Evolutionary conservation across 2,329 filamentous ascomycete species (phyloP), one percentile per base, ranked within the genome.

Genomic region (Neurospora sp.): DNA sequence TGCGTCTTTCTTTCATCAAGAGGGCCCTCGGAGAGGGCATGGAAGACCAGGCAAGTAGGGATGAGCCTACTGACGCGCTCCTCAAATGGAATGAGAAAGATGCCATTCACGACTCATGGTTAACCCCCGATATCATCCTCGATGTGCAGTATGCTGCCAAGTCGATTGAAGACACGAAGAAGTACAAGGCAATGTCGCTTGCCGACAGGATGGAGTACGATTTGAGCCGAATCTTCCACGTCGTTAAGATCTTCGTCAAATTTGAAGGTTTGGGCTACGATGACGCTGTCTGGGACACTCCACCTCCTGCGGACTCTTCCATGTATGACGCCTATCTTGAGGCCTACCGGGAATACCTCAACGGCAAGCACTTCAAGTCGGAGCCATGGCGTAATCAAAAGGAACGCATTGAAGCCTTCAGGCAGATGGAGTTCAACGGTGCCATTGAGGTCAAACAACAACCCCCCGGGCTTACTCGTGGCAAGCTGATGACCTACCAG

Each of bases 241-340:
- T 99, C 28, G 85, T 88, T 67, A 86, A 89, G 74, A 90, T 93
- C 0, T 86, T 90, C 67, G 91, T 97, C 81, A 99, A 99, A 78
- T 98, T 94, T 79, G 93, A 96, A 79, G 96, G 96, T 12, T 86
- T 99, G 8, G 86, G 89, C 5, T 98, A 99, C 76, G 93, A 97
- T 72, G 93, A 97, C 71, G 87, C 89, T 0, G 93, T 97, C 0
- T 97, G 95, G 95, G 94, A 97, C 75, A 84, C 86, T 2, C 92
- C 93, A 0, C 95, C 95, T 0, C 80, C 83, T 2, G 84, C 87
- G 38, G 87, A 92, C 70, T 87, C 86, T 12, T 87, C 89, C 36
- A 84, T 91, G 46, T 97, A 93, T 87, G 83, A 85, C 3, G 91
- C 96, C 69, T 99, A 97, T 77, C 85, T 89, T 69, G 84, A 86